These are phyloP conservation scores for Stellera chamaejasme DNA, from an alignment of 345 rosid genomes.

Conservation along the genomic window DNA sequence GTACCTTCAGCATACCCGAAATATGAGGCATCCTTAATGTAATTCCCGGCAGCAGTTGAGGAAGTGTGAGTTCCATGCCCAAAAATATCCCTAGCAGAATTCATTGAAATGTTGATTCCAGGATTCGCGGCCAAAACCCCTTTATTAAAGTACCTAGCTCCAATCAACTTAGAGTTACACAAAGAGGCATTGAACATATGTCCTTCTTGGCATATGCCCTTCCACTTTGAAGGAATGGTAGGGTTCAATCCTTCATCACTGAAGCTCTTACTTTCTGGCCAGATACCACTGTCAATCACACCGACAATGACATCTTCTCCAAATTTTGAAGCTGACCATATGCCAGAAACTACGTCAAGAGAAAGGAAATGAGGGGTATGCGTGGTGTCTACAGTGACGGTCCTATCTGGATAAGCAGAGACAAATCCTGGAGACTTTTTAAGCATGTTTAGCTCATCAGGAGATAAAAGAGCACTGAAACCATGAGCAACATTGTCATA, in stretches of 20 bases:
- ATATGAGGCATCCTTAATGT: constrained; percentile 27
- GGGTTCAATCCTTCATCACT: constrained; percentile 18
- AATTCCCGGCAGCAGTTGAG: constrained; percentile 39
- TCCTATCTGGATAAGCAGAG: constrained; percentile 20
- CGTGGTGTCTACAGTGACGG: constrained; percentile 23
- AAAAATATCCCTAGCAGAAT: constrained; percentile 22
- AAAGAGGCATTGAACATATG: constrained; percentile 22
- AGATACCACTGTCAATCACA: constrained; percentile 32
- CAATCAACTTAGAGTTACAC: constrained; percentile 41
- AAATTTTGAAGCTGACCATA: constrained; percentile 22
- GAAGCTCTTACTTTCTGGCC: constrained; percentile 32
- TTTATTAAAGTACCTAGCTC: constrained; percentile 30
- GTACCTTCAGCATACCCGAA: constrained; percentile 37
- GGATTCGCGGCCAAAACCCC: constrained; percentile 27
- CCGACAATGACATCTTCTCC: constrained; percentile 28
- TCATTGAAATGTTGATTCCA: constrained; percentile 7
- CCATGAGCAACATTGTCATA: constrained; percentile 29
- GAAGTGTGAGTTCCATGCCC: constrained; percentile 56
- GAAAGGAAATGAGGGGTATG: constrained; percentile 22
- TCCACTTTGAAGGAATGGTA: constrained; percentile 27
- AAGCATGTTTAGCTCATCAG: constrained; percentile 28
- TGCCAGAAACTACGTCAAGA: constrained; percentile 14
- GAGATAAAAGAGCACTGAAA: constrained; percentile 30
- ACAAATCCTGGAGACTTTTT: constrained; percentile 24
- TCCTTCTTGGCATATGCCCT: constrained; percentile 32